Conservation (phyloP, 2,329 filamentous ascomycete genomes). For the Fusarium sp. region DNA sequence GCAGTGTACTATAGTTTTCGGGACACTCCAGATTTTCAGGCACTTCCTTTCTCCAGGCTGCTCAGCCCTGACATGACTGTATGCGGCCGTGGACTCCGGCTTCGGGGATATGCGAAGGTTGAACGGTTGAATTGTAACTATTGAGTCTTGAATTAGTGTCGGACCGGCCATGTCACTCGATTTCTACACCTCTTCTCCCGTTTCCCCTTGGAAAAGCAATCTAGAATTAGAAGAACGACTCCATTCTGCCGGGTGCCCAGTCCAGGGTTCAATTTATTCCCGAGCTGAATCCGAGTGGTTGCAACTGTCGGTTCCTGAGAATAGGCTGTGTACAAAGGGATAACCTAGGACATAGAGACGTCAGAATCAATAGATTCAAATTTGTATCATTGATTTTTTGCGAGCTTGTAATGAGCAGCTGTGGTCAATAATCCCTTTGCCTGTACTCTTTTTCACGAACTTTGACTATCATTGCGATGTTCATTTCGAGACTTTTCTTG, state of each 20-base stretch:
- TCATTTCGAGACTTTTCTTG: constrained; percentile 4
- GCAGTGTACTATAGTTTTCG: constrained; percentile 19
- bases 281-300: constrained; percentile 29
- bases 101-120: constrained; percentile 28
- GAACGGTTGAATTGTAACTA: background rate
- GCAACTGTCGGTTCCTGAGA: constrained; percentile 35
- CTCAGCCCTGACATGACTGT: constrained; percentile 6
- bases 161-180: constrained; percentile 20
- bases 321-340: constrained; percentile 3
- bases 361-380: background rate
- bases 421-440: background rate
- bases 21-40: constrained; percentile 33
- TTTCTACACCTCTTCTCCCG: constrained; percentile 11
- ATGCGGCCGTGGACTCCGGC: constrained; percentile 22
- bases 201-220: constrained; percentile 21
- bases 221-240: constrained; percentile 18
- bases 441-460: background rate
- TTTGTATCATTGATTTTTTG: background rate
- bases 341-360: background rate
- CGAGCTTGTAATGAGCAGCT: background rate
- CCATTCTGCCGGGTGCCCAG: constrained; percentile 33
- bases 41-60: constrained; percentile 20
- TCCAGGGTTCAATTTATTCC: constrained; percentile 40
- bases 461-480: background rate
- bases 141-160: constrained; percentile 16